Evolutionary conservation across 805 yeast species (phyloP), one percentile per base, ranked within the genome.

Genomic region (Yarrowia alimentaria): DNA sequence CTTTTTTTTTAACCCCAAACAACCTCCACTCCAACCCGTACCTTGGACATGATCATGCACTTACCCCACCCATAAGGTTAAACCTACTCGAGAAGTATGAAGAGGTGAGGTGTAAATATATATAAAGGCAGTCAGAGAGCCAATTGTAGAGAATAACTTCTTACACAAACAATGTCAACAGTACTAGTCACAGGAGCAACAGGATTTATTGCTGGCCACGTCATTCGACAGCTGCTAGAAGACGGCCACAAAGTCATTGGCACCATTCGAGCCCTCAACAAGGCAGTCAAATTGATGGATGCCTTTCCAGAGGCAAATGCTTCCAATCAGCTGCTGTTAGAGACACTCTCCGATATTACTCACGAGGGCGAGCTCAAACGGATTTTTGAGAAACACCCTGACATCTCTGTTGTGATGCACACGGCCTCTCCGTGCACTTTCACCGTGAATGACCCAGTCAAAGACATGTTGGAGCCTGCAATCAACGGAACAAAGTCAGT

Each of bases 121-220:
- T n/a, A n/a, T n/a, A n/a, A n/a, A n/a, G n/a, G n/a, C n/a, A n/a
- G n/a, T n/a, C n/a, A n/a, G n/a, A n/a, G n/a, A n/a, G n/a, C n/a
- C n/a, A n/a, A n/a, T n/a, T n/a, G n/a, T n/a, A n/a, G n/a, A n/a
- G n/a, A n/a, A n/a, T n/a, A n/a, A n/a, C n/a, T n/a, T n/a, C n/a
- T 22, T 10, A 22, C 25, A 7, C 10, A 22, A 22, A 10, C 10
- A 22, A 28, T 19, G 26, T n/a, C 47, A 2, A 40, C 32, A 6
- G 19, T 69, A 22, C 65, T 72, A 21, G 68, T 73, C 13, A 65
- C 76, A 8, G 77, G 78, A 5, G 75, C 77, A 4, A 61, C 68
- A 3, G 78, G 78, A 14, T 74, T 65, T 56, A 70, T 74, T 53
- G 77, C 76, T 25, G 71, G 69, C 56, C 73, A 72, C 50, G 61